Evolutionary conservation across 768 basidiomycete genomes (phyloP).

Genomic region (Agrocybe pediades): DNA sequence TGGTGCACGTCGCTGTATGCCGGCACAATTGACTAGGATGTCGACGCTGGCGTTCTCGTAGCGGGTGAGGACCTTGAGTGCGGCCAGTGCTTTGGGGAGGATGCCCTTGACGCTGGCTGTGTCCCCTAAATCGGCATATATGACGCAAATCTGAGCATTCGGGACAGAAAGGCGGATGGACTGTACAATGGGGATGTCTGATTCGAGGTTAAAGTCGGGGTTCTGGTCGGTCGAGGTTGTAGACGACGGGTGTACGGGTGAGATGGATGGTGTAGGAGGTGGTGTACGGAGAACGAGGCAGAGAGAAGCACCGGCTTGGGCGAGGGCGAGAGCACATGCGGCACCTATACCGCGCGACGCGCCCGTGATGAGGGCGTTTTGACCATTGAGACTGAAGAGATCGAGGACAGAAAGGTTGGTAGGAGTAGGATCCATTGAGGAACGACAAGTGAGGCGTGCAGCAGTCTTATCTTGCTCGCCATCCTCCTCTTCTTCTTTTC

Average conservation of each 20-base stretch:
- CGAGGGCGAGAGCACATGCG: constrained; percentile 49
- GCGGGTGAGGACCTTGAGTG: constrained; percentile 8
- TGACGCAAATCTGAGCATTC: constrained; percentile 30
- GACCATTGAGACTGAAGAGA: constrained; percentile 68
- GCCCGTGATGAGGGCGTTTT: constrained; percentile 80
- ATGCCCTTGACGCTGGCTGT: constrained; percentile 39
- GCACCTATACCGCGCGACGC: constrained; percentile 74
- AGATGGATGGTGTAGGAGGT: constrained; percentile 6
- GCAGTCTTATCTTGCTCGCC: too few relatives aligned
- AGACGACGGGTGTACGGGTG: constrained; percentile 3
- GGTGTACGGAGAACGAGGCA: constrained; percentile 43
- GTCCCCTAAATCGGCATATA: constrained; percentile 45
- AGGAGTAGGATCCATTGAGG: constrained; percentile 55
- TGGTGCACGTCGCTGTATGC: constrained; percentile 59
- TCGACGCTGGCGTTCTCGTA: constrained; percentile 37
- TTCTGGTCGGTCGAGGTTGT: constrained; percentile 24
- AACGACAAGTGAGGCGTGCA: too few relatives aligned
- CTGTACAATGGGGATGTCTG: constrained; percentile 24
- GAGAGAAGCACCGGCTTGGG: constrained; percentile 49
- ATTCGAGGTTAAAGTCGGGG: constrained; percentile 7
- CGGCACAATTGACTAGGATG: constrained; percentile 73
- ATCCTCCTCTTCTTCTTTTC: neutral
- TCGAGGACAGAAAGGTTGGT: constrained; percentile 40
- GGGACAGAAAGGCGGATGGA: constrained; percentile 29
- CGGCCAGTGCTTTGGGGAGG: constrained; percentile 39